A percentile compares a stretch with the other conserved stretches of the same genome.
Conservation (phyloP, 2,329 filamentous ascomycete genomes). For the Fusarium albosuccineum region DNA sequence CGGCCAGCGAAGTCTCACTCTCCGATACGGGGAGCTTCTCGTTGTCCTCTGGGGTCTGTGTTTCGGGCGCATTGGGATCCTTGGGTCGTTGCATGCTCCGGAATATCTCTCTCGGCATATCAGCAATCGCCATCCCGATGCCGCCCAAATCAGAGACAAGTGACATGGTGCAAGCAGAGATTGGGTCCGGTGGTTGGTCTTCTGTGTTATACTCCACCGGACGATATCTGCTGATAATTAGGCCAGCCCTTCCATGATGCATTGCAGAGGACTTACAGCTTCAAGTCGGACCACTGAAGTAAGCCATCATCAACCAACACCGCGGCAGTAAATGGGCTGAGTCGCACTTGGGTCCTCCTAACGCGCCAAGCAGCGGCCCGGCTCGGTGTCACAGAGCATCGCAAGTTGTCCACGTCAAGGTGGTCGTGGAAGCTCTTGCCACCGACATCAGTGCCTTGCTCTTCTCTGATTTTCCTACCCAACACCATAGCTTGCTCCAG, state of each 20-base stretch:
- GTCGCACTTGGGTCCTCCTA: constrained; percentile 72
- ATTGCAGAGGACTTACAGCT: constrained; percentile 67
- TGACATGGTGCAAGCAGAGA: constrained; percentile 81
- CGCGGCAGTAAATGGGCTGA: constrained; percentile 80
- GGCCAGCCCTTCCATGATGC: not conserved
- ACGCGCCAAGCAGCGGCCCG: constrained; percentile 82
- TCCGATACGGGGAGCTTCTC: constrained; percentile 16
- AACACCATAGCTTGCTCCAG: constrained; percentile 68
- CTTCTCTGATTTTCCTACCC: constrained; percentile 74
- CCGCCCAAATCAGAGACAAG: constrained; percentile 85
- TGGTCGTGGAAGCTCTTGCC: constrained; percentile 79
- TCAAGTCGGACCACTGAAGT: constrained; percentile 77
- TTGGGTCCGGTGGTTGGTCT: constrained; percentile 82
- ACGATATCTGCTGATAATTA: constrained; percentile 58
- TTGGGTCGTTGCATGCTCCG: constrained; percentile 51
- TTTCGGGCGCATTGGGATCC: constrained; percentile 16
- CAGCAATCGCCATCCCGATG: constrained; percentile 85
- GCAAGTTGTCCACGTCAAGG: constrained; percentile 73
- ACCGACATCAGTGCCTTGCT: constrained; percentile 73
- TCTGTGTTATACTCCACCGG: constrained; percentile 79
- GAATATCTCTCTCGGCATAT: constrained; percentile 73
- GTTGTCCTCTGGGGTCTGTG: constrained; percentile 6
- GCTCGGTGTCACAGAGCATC: constrained; percentile 77
- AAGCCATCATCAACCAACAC: constrained; percentile 74
- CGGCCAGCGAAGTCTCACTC: constrained; percentile 14